phyloP scores from a whole-genome alignment of 1,139 yeast genomes.

The Candida dubliniensis region DNA sequence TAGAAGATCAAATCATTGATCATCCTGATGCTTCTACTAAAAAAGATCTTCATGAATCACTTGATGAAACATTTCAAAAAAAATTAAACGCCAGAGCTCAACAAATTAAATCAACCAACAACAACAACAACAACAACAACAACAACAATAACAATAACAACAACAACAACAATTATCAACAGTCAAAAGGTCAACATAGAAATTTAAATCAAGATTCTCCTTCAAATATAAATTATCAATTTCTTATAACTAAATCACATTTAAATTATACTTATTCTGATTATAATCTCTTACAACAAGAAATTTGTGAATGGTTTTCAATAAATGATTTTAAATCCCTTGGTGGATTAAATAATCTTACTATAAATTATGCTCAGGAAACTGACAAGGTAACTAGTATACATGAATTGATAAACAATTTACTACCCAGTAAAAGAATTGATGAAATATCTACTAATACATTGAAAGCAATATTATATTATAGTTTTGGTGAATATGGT shows the following conservation, averaged over 20 bases:
- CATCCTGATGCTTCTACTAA: constrained; percentile 44
- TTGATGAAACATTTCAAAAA: constrained; percentile 48
- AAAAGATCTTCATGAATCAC: constrained; percentile 31
- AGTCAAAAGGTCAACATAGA: constrained; percentile 14
- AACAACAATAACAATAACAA: neutral
- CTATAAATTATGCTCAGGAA: constrained; percentile 12
- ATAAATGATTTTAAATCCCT: constrained; percentile 44
- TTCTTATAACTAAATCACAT: constrained; percentile 35
- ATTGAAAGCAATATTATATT: constrained; percentile 29
- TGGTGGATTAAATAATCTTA: constrained; percentile 22
- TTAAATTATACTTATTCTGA: constrained; percentile 52
- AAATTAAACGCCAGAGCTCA: constrained; percentile 48
- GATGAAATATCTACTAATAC: neutral
- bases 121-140: neutral
- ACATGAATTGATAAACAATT: constrained; percentile 2
- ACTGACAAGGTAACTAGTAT: neutral
- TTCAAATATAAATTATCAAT: constrained; percentile 20
- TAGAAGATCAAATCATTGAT: constrained; percentile 50
- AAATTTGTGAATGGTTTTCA: constrained; percentile 67
- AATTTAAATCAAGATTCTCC: constrained; percentile 3
- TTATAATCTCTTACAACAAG: constrained; percentile 39
- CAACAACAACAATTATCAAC: neutral
- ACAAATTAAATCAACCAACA: constrained; percentile 25
- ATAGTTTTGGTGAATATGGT: constrained; percentile 44
- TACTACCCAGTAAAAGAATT: constrained; percentile 1